Conservation (phyloP, 2,329 filamentous ascomycete species). For the Fusarium protoensiforme region DNA sequence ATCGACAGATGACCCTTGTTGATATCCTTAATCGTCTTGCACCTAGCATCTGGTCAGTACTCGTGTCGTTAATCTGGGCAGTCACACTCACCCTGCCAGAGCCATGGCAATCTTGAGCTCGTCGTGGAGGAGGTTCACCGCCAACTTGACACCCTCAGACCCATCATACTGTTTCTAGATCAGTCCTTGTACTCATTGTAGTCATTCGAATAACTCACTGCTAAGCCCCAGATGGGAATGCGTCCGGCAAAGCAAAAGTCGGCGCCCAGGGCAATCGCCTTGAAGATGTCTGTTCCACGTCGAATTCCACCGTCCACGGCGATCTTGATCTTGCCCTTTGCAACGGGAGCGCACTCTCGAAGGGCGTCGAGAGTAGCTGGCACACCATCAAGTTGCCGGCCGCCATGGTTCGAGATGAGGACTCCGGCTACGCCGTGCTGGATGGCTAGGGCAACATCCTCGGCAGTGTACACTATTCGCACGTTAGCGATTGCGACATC, state of each 20-base stretch:
- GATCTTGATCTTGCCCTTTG: background rate
- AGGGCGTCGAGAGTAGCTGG: background rate
- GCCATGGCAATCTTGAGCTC: background rate
- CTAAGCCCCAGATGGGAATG: background rate
- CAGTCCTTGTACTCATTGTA: background rate
- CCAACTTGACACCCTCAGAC: background rate
- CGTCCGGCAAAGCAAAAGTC: background rate
- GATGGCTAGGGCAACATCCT: background rate
- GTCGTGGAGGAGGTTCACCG: background rate
- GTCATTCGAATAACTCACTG: background rate
- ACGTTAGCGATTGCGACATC: background rate
- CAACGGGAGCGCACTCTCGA: background rate
- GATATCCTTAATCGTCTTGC: slow-evolving; percentile 20
- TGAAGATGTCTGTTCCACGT: background rate
- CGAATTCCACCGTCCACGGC: background rate
- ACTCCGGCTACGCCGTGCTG: background rate
- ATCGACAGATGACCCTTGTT: slow-evolving; percentile 18
- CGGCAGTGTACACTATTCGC: background rate
- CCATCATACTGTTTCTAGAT: background rate
- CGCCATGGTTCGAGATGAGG: background rate
- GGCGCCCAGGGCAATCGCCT: background rate
- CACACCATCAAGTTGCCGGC: slow-evolving; percentile 36
- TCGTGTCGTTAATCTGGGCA: background rate
- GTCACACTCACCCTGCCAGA: background rate
- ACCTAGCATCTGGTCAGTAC: background rate